phyloP scores from a whole-genome alignment of 768 basidiomycete genomes.

The Russula brevipes region DNA sequence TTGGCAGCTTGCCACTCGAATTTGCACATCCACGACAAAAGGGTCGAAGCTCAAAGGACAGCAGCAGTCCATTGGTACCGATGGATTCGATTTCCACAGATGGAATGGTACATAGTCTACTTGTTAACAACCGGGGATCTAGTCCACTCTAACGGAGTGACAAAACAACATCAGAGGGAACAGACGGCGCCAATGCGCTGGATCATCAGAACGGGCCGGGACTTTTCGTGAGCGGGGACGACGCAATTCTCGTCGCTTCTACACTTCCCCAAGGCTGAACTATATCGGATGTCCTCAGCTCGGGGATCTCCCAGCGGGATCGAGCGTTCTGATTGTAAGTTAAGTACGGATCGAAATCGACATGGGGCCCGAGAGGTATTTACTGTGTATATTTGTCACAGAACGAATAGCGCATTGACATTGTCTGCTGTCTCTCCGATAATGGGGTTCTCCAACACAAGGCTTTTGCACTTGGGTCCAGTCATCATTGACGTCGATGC shows the following conservation, averaged over 20 bases:
- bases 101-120: background rate
- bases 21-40: background rate
- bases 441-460: too few relatives aligned
- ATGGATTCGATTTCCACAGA: background rate
- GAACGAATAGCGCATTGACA: too few relatives aligned
- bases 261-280: background rate
- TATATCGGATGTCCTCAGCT: background rate
- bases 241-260: background rate
- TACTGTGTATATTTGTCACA: background rate
- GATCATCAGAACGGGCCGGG: background rate
- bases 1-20: background rate
- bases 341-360: background rate
- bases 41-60: background rate
- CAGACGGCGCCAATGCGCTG: background rate
- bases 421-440: too few relatives aligned
- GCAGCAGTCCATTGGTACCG: background rate
- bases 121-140: background rate
- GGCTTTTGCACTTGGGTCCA: too few relatives aligned
- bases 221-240: background rate
- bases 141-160: background rate
- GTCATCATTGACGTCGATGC: too few relatives aligned
- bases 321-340: background rate
- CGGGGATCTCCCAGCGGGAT: background rate
- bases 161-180: background rate
- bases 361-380: background rate